These are phyloP conservation scores for Coniophora puteana DNA, from an alignment of 1,284 basidiomycete species.

Conservation along the genomic window DNA sequence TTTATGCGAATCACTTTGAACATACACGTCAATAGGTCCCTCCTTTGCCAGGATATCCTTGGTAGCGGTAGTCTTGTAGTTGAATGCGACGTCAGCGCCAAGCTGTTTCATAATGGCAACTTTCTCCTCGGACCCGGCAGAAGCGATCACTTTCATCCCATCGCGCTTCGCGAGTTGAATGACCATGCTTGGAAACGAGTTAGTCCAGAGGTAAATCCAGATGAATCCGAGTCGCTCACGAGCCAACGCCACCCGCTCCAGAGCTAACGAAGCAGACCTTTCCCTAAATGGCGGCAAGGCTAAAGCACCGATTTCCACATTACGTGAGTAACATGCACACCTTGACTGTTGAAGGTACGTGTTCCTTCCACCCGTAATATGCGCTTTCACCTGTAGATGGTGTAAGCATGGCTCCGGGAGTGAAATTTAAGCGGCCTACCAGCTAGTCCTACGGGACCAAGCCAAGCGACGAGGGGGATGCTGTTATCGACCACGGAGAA, in stretches of 20 bases:
- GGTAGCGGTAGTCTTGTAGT: slow-evolving; percentile 31
- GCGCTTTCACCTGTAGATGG: no score
- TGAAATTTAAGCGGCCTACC: no score
- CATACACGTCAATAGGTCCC: slow-evolving; percentile 20
- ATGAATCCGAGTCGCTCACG: slow-evolving; percentile 11
- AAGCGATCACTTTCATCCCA: slow-evolving; percentile 58
- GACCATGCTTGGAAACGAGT: slow-evolving; percentile 23
- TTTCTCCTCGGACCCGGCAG: slow-evolving; percentile 60
- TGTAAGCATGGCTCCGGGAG: no score
- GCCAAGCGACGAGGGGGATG: no score
- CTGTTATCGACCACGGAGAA: no score
- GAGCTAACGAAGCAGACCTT: slow-evolving; percentile 12
- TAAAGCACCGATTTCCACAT: not conserved
- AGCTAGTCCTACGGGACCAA: no score
- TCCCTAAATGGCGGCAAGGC: slow-evolving; percentile 1
- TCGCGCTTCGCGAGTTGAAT: slow-evolving; percentile 48
- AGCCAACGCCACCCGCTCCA: slow-evolving; percentile 19
- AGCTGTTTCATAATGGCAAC: slow-evolving; percentile 49
- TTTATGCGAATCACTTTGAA: slow-evolving; percentile 40
- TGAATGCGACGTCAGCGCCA: slow-evolving; percentile 44
- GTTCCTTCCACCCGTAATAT: slow-evolving; percentile 20
- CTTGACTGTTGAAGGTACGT: slow-evolving; percentile 9
- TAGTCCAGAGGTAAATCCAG: slow-evolving; percentile 1
- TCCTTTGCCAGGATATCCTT: slow-evolving; percentile 19
- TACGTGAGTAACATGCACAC: slow-evolving; percentile 2